These are phyloP conservation scores for Logfia minima DNA, from an alignment of 129 eudicot species.

Conservation along the genomic window DNA sequence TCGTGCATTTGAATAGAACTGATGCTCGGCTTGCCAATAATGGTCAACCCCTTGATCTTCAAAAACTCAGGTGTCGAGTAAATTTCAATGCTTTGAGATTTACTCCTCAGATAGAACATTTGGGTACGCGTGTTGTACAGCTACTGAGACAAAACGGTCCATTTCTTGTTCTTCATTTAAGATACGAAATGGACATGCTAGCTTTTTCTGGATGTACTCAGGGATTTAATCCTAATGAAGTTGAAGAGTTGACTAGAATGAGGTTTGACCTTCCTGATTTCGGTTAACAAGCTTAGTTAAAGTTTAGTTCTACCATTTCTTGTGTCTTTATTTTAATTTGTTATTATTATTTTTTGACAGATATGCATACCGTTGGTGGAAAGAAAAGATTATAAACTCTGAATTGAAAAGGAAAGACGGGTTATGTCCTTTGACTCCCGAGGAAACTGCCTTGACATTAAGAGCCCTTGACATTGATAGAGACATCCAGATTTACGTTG, in stretches of 20 bases:
- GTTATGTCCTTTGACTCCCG: slow-evolving; percentile 93
- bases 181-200: slow-evolving; percentile 98
- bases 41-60: slow-evolving; percentile 68
- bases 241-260: slow-evolving; percentile 85
- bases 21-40: slow-evolving; percentile 95
- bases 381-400: slow-evolving; percentile 86
- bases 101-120: slow-evolving; percentile 82
- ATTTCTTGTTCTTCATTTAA: slow-evolving; percentile 82
- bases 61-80: slow-evolving; percentile 84
- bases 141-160: slow-evolving; percentile 74
- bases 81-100: slow-evolving; percentile 69
- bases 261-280: slow-evolving; percentile 45
- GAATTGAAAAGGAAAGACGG: slow-evolving; percentile 86
- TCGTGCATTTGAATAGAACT: slow-evolving; percentile 85
- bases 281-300: neutral
- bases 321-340: neutral
- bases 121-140: slow-evolving; percentile 64
- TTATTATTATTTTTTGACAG: slow-evolving; percentile 32
- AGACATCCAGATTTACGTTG: slow-evolving; percentile 78
- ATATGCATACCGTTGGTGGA: slow-evolving; percentile 99
- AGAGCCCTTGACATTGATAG: slow-evolving; percentile 78
- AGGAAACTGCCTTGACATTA: slow-evolving; percentile 84
- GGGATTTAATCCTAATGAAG: slow-evolving; percentile 77
- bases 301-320: neutral
- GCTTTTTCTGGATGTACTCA: slow-evolving; percentile 96